Base-by-base conservation (phyloP, 768 basidiomycete species). In the Mycena haematopus region DNA sequence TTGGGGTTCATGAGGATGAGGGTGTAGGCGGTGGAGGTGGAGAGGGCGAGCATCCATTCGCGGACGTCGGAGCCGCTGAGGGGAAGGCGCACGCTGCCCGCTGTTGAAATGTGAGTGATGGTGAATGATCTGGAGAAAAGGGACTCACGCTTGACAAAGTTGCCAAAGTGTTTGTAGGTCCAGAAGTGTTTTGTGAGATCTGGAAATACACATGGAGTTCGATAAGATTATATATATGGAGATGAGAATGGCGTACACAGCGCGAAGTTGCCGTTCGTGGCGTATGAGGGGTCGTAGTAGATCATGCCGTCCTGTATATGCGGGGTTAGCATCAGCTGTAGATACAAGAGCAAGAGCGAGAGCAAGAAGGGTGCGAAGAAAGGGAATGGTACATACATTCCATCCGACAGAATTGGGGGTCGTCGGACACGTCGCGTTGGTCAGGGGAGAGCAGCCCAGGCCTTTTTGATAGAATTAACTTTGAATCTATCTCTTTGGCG, bases 281-380 rank as follows among this genome's bases (percentile, higher is more conserved):
- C 75, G 52, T 76, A 80, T 45, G 74, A 60, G 1, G 75, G 67
- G 59, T 81, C 81, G 52, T 82, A 82, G 66, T 80, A 81, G 15
- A 80, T 76, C 58, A 77, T 51, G 8, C 74, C 74, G 52, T 77
- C 76, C 75, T 76, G 24, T n/a, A n/a, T n/a, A n/a, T n/a, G n/a
- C n/a, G n/a, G n/a, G n/a, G n/a, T n/a, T n/a, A n/a, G n/a, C n/a
- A n/a, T n/a, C n/a, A n/a, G n/a, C n/a, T n/a, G n/a, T n/a, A n/a
- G n/a, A n/a, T n/a, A n/a, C n/a, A n/a, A n/a, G n/a, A n/a, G n/a
- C n/a, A n/a, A n/a, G n/a, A n/a, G n/a, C n/a, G n/a, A n/a, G n/a
- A n/a, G n/a, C n/a, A n/a, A n/a, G n/a, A n/a, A n/a, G n/a, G n/a
- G n/a, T n/a, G n/a, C 21, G 19, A 6, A 22, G 1, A 33, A 33